Evolutionary conservation across 768 basidiomycete species (phyloP), one percentile per base, ranked within the genome.

Genomic region (Amanita thiersii): DNA sequence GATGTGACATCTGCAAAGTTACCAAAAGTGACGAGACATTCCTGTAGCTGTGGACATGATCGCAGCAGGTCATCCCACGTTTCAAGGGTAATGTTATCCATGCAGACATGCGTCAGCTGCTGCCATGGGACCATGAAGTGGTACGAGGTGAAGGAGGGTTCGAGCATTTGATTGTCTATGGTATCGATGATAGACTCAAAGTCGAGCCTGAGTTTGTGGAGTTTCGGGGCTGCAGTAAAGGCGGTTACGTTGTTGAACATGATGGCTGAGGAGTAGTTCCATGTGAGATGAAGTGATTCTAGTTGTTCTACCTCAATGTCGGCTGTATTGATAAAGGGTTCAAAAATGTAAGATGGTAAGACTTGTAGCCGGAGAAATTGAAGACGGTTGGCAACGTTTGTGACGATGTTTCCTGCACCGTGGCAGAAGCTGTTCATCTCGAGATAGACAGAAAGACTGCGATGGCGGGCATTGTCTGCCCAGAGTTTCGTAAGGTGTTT

Each of bases 31-130:
- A 40, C 39, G 39, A 40, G 39, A 14, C 39, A 40, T 15, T 40
- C 30, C n/a, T 32, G 14, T 18, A 40, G 39, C 11, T n/a, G 4
- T 4, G 39, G 39, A n/a, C 39, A 40, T 1, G 39, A 40, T 9
- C 17, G 39, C 4, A 40, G 26, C 11, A 40, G 19, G 11, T 40
- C 39, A 23, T 40, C 30, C 39, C 39, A 40, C 12, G 39, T 40
- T n/a, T 40, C 39, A 28, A 40, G 18, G 9, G 39, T 32, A 31
- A 40, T 31, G 29, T 31, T 40, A 31, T 40, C 39, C 39, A 40
- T 40, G 18, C 39, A 40, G 7, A 40, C 17, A 17, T 40, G 39
- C 11, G 39, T 40, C 11, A 40, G 39, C 19, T 40, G 39, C 12
- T 20, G n/a, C 39, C 39, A 40, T 9, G 29, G 39, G 29, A 40